These are phyloP conservation scores for Sporothrix pallida DNA, from an alignment of 2,329 filamentous ascomycete genomes.

Conservation along the genomic window DNA sequence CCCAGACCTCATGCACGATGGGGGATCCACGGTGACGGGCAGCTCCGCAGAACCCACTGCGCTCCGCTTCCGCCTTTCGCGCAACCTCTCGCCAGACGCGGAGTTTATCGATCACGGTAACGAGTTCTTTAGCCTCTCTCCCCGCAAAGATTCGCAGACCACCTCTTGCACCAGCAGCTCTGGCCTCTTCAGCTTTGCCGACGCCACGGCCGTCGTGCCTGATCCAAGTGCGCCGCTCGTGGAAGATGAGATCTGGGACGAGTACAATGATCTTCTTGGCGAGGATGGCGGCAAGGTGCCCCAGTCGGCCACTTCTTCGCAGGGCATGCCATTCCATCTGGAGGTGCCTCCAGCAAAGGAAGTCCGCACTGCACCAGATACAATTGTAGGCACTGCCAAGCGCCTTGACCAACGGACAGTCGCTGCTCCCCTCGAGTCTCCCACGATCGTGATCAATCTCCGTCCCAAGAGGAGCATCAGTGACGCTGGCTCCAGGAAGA, in stretches of 20 bases:
- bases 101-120: constrained; percentile 36
- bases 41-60: constrained; percentile 42
- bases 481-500: constrained; percentile 39
- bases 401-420: constrained; percentile 31
- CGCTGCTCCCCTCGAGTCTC: constrained; percentile 53
- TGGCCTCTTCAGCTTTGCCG: constrained; percentile 62
- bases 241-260: constrained; percentile 92
- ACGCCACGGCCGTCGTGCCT: constrained; percentile 71
- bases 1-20: constrained; percentile 49
- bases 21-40: constrained; percentile 46
- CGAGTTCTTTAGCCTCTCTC: constrained; percentile 75
- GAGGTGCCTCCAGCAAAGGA: constrained; percentile 50
- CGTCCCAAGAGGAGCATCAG: constrained; percentile 28
- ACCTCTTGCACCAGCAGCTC: constrained; percentile 67
- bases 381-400: neutral
- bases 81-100: constrained; percentile 44
- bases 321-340: constrained; percentile 61
- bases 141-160: constrained; percentile 72
- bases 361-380: constrained; percentile 36
- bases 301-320: constrained; percentile 61
- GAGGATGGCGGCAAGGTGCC: constrained; percentile 58
- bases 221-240: constrained; percentile 64
- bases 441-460: constrained; percentile 43
- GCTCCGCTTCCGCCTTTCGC: constrained; percentile 43
- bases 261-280: constrained; percentile 87